Conservation (phyloP, 495 filamentous ascomycete genomes). For the Annulohypoxylon maeteangense region DNA sequence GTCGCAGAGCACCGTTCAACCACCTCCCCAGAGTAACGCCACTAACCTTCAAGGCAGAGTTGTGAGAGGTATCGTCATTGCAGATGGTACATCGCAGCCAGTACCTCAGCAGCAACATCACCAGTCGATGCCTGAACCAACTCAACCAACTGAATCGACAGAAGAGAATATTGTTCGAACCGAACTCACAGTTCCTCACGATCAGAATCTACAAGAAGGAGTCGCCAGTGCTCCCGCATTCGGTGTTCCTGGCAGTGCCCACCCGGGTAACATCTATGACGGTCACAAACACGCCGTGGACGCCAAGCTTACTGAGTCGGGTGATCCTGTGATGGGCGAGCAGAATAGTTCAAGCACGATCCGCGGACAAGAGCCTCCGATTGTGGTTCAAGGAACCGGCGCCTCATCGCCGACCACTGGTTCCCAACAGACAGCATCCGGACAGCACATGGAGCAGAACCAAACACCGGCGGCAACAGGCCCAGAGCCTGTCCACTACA, state of each 20-base stretch:
- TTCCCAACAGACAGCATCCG: neutral
- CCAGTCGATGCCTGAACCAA: too few species aligned
- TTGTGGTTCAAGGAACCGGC: neutral
- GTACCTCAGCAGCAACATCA: neutral
- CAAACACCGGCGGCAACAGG: neutral
- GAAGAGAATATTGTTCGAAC: neutral
- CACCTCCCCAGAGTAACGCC: too few species aligned
- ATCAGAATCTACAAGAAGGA: neutral
- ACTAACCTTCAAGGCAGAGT: too few species aligned
- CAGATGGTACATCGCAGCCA: slow-evolving; percentile 18
- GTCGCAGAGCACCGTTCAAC: too few species aligned
- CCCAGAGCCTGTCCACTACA: neutral
- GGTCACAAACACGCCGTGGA: neutral
- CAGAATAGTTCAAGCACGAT: too few species aligned
- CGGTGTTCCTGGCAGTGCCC: neutral
- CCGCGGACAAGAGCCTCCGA: too few species aligned
- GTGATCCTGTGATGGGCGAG: too few species aligned
- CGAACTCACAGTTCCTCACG: neutral
- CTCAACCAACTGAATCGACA: too few species aligned
- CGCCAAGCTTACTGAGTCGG: neutral
- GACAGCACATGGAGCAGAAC: neutral
- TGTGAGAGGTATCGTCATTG: slow-evolving; percentile 36
- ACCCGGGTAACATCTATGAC: neutral
- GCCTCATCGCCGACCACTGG: neutral
- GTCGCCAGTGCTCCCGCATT: neutral